phyloP scores from a whole-genome alignment of 805 yeast species.

The Candida nitratophila region DNA sequence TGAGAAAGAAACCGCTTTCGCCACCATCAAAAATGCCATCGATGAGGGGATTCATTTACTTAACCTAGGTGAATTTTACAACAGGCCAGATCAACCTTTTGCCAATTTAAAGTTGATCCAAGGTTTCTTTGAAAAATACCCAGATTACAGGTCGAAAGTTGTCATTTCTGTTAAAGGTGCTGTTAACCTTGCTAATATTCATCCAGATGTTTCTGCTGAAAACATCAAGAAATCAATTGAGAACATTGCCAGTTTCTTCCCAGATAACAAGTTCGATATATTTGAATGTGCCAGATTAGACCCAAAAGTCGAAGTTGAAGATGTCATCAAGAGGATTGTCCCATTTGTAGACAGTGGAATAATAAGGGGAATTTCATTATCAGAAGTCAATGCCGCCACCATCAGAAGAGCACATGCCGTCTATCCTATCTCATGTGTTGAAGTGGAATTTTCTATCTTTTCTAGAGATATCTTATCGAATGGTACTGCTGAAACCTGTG shows the following conservation, averaged over 20 bases:
- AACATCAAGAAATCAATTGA: conserved; percentile 42
- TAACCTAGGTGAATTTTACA: conserved; percentile 80
- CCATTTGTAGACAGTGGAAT: conserved; percentile 56
- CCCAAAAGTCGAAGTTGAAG: conserved; percentile 45
- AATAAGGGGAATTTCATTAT: conserved; percentile 64
- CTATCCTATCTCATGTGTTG: conserved; percentile 60
- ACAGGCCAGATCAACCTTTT: conserved; percentile 25
- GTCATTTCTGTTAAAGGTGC: conserved; percentile 68
- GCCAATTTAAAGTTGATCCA: conserved; percentile 50
- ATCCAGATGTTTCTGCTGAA: conserved; percentile 46
- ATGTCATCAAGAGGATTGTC: conserved; percentile 48
- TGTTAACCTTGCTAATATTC: conserved; percentile 19
- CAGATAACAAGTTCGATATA: conserved; percentile 38
- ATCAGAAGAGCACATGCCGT: conserved; percentile 51
- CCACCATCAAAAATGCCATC: conserved; percentile 45
- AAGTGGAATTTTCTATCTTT: conserved; percentile 72
- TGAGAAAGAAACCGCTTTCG: conserved; percentile 46
- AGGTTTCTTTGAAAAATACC: conserved; percentile 50
- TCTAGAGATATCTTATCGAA: conserved; percentile 52
- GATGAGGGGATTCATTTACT: conserved; percentile 43
- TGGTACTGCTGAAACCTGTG: conserved; percentile 57
- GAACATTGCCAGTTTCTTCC: conserved; percentile 31
- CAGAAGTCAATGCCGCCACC: conserved; percentile 63
- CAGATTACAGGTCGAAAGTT: conserved; percentile 49
- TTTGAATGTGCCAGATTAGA: conserved; percentile 75